Evolutionary conservation across 176 grass and related monocot species (phyloP).

Genomic region (Puya raimondii): DNA sequence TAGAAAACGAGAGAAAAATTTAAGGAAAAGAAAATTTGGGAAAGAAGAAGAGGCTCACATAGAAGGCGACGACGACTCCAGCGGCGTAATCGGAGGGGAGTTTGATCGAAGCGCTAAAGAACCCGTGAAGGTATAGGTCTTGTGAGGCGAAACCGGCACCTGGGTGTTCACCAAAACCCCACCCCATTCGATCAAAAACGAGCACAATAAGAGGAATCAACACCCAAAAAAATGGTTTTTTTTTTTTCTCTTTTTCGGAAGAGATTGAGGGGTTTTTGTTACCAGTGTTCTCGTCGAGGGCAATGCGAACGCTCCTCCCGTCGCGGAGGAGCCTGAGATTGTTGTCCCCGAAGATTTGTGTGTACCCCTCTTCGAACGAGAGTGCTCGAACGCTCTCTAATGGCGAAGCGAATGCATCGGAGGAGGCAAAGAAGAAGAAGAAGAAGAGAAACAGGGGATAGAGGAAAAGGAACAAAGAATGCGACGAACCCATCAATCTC

Average conservation of each 20-base stretch:
- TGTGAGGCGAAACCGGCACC: constrained; percentile 48
- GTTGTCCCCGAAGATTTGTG: constrained; percentile 25
- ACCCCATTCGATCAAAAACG: background rate
- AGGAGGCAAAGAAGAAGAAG: background rate
- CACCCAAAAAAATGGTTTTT: too few species aligned
- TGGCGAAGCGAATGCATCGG: background rate
- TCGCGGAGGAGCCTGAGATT: constrained; percentile 18
- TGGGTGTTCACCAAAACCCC: background rate
- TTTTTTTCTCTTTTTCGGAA: background rate
- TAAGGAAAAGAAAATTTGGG: too few species aligned
- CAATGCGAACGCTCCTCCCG: constrained; percentile 16
- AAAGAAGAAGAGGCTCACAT: constrained; percentile 17
- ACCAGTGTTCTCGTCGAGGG: constrained; percentile 27
- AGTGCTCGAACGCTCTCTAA: background rate
- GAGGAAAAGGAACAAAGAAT: background rate
- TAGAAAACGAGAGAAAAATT: background rate
- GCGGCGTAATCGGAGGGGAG: constrained; percentile 37
- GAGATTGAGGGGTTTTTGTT: background rate
- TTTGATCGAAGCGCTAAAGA: constrained; percentile 46
- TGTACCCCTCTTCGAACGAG: constrained; percentile 26
- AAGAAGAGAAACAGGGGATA: background rate
- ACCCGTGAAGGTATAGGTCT: constrained; percentile 34
- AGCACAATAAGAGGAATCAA: background rate
- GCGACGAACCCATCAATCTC: background rate
- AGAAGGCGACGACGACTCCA: constrained; percentile 49